Evolutionary conservation across 371 early-diverging fungal genomes (phyloP).

Genomic region (Mortierella sp.): DNA sequence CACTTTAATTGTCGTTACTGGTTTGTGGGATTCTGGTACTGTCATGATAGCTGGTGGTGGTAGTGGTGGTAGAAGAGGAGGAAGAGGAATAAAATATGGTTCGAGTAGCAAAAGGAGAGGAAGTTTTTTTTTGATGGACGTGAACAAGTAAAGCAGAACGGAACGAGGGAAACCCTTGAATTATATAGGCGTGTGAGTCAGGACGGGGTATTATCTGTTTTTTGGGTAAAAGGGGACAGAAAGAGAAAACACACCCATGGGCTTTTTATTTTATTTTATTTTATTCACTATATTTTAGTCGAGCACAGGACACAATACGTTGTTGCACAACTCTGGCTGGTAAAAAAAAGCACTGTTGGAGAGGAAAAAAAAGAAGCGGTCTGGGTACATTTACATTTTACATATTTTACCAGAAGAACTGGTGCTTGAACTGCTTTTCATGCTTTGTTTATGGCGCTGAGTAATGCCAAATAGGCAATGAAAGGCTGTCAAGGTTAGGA

Average conservation of each 20-base stretch:
- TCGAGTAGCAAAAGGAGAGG: not conserved
- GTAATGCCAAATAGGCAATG: too few relatives aligned
- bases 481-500: too few relatives aligned
- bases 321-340: not conserved
- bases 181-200: not conserved
- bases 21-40: constrained; percentile 31
- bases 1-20: constrained; percentile 24
- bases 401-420: not conserved
- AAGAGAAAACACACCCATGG: too few relatives aligned
- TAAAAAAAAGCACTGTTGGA: not conserved
- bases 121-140: too few relatives aligned
- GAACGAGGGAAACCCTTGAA: too few relatives aligned
- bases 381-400: not conserved
- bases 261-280: too few relatives aligned
- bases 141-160: too few relatives aligned
- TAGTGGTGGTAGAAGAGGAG: not conserved
- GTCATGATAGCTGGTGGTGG: constrained; percentile 38
- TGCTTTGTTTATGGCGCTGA: not conserved
- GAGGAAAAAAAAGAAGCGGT: not conserved
- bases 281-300: not conserved
- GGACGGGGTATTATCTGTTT: too few relatives aligned
- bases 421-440: not conserved
- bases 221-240: not conserved
- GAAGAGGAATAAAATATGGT: not conserved
- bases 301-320: constrained; percentile 3